A percentile compares a stretch with the other conserved stretches of the same genome.
These are phyloP conservation scores for Aspergillus sparsus DNA, from an alignment of 495 filamentous ascomycete genomes.

Conservation along the genomic window DNA sequence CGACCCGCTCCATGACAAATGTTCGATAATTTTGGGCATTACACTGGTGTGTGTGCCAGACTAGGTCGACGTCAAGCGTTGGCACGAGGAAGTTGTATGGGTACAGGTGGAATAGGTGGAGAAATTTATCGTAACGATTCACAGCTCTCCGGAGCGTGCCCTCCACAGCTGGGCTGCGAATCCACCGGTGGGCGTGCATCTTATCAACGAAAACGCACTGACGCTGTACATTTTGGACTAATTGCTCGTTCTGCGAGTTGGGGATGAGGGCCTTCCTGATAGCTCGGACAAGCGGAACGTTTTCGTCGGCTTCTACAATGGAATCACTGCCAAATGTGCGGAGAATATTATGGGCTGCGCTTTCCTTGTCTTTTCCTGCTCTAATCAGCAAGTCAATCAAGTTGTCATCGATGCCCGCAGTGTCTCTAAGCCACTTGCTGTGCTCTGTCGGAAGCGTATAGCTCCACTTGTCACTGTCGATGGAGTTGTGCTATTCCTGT, in stretches of 20 bases:
- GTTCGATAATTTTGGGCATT: not conserved
- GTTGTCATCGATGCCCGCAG: not conserved
- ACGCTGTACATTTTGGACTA: not conserved
- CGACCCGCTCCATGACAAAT: not conserved
- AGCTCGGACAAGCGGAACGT: not conserved
- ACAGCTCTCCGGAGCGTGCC: slow-evolving; percentile 1
- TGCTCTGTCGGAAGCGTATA: not conserved
- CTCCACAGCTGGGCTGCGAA: slow-evolving; percentile 10
- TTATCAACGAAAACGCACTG: slow-evolving; percentile 7
- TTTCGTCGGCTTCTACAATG: not conserved
- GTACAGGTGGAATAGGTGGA: slow-evolving; percentile 1
- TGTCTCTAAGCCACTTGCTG: not conserved
- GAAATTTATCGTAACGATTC: slow-evolving; percentile 5
- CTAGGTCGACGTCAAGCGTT: slow-evolving; percentile 12
- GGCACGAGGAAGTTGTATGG: slow-evolving; percentile 3
- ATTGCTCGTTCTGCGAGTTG: not conserved
- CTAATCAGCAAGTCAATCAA: not conserved
- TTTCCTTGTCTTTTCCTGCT: not conserved
- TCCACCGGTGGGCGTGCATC: slow-evolving; percentile 9
- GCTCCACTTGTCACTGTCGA: slow-evolving; percentile 1
- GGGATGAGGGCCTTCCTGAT: not conserved
- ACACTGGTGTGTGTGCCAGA: slow-evolving; percentile 18
- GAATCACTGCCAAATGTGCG: not conserved
- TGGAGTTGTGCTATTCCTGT: not conserved
- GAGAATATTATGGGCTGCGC: not conserved